Percentiles rank a stretch among this genome's conserved stretches.
Conservation (phyloP, 2,329 filamentous ascomycete species). For the Aurifilum marmelostoma region DNA sequence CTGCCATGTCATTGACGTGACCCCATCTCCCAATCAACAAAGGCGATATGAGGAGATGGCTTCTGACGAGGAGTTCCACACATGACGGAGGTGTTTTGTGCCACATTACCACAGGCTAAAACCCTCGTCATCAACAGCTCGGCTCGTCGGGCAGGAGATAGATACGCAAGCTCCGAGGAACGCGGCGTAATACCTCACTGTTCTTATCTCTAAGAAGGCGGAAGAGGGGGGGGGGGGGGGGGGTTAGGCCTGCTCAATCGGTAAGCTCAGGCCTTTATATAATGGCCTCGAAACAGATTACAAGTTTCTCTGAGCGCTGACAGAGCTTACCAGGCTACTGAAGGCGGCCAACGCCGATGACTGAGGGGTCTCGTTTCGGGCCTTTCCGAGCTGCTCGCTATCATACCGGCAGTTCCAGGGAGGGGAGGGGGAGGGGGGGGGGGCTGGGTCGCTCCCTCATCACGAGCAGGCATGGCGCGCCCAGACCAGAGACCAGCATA, state of each 20-base stretch:
- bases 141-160: conserved; percentile 3
- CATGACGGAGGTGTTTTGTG: conserved; percentile 2
- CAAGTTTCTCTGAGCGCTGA: background rate
- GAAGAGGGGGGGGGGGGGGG: background rate
- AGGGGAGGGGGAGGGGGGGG: background rate
- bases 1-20: background rate
- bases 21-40: background rate
- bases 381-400: conserved; percentile 21
- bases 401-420: conserved; percentile 5
- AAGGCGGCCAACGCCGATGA: background rate
- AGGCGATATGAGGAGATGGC: background rate
- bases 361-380: conserved; percentile 1
- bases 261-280: background rate
- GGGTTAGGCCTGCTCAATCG: background rate
- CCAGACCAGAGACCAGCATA: background rate
- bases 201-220: background rate
- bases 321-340: background rate
- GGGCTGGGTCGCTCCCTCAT: background rate
- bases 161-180: conserved; percentile 2
- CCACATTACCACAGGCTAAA: conserved; percentile 8
- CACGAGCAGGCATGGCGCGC: background rate
- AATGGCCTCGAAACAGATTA: background rate
- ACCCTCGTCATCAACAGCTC: background rate
- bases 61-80: background rate
- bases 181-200: background rate